A percentile compares a stretch with the other conserved stretches of the same genome.
Conservation (phyloP, 805 yeast species). For the Candida gorgasii region DNA sequence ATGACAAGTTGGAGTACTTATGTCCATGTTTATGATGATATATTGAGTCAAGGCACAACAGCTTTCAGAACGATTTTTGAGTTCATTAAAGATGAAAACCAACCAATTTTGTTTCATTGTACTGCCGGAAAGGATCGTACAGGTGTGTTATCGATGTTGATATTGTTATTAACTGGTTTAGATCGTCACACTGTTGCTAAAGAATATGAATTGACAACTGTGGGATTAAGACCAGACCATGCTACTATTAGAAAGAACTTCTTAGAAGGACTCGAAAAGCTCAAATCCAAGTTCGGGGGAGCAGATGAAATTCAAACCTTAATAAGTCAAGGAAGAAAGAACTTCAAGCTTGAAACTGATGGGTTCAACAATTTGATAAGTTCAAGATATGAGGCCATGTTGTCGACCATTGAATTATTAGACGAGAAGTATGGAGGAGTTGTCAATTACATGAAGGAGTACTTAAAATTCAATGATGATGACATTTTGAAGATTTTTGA, state of each 20-base stretch:
- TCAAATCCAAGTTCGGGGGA: constrained; percentile 26
- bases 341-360: constrained; percentile 46
- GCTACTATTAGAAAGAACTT: constrained; percentile 38
- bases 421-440: constrained; percentile 55
- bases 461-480: constrained; percentile 50
- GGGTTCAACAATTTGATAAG: constrained; percentile 63
- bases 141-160: constrained; percentile 69
- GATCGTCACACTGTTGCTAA: constrained; percentile 64
- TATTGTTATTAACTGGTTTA: constrained; percentile 63
- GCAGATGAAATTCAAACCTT: constrained; percentile 23
- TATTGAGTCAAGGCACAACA: constrained; percentile 50
- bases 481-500: constrained; percentile 29
- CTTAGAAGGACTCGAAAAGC: constrained; percentile 28
- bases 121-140: constrained; percentile 89
- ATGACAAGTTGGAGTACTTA: constrained; percentile 63
- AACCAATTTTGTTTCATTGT: constrained; percentile 65
- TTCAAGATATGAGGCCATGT: constrained; percentile 70
- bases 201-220: constrained; percentile 75
- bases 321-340: constrained; percentile 37
- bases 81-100: constrained; percentile 53
- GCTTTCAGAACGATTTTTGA: constrained; percentile 53
- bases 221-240: constrained; percentile 59
- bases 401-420: constrained; percentile 57
- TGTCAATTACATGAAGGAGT: constrained; percentile 43
- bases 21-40: constrained; percentile 59